Evolutionary conservation across 108 stramenopile species (phyloP).

Genomic region (Chaetoceros muelleri): DNA sequence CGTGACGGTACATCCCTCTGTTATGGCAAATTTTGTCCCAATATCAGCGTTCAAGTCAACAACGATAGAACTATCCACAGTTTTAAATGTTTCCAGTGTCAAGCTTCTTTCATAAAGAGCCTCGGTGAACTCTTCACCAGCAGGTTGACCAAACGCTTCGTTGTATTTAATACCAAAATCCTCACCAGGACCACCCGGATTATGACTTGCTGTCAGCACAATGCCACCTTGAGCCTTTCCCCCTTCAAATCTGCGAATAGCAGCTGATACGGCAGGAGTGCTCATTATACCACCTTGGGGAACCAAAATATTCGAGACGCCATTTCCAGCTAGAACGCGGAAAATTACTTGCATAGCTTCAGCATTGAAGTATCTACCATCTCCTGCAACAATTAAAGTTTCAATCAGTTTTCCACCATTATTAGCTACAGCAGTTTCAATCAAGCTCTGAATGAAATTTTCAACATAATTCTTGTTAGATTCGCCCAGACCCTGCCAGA

Average conservation of each 20-base stretch:
- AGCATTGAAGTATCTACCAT: constrained; percentile 89
- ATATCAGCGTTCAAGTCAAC: constrained; percentile 49
- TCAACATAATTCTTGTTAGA: constrained; percentile 75
- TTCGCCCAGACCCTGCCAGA: constrained; percentile 59
- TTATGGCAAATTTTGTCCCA: constrained; percentile 49
- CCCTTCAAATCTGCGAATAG: constrained; percentile 59
- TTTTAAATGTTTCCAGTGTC: constrained; percentile 51
- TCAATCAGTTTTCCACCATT: constrained; percentile 74
- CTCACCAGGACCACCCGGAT: constrained; percentile 98
- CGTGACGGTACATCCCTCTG: constrained; percentile 53
- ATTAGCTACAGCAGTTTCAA: constrained; percentile 71
- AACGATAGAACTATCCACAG: constrained; percentile 37
- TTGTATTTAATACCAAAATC: constrained; percentile 99
- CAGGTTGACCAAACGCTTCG: constrained; percentile 90
- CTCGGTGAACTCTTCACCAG: constrained; percentile 93
- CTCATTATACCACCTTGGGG: constrained; percentile 91
- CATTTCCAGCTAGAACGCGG: constrained; percentile 83
- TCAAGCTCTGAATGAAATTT: constrained; percentile 95
- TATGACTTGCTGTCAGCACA: constrained; percentile 96
- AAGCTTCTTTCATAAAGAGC: constrained; percentile 66
- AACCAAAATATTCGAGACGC: constrained; percentile 80
- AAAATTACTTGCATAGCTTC: constrained; percentile 93
- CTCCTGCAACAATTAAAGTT: constrained; percentile 78
- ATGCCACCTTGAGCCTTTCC: constrained; percentile 79
- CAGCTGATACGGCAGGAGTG: constrained; percentile 88